Evolutionary conservation across 176 grass and related monocot species (phyloP), one percentile per base, ranked within the genome.

Genomic region (Chloris gayana): DNA sequence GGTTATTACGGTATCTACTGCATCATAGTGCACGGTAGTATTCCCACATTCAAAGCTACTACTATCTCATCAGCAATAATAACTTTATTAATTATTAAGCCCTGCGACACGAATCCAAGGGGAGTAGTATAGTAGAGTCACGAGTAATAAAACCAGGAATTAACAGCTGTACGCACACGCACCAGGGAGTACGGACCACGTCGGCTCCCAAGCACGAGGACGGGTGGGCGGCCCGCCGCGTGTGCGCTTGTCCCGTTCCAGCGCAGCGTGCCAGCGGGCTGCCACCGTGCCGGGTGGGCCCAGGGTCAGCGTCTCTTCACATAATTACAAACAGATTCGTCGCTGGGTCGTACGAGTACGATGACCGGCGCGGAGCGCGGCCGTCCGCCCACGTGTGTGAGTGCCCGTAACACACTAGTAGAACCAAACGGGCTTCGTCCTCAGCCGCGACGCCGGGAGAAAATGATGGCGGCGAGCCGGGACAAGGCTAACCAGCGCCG

Each of bases 301-400:
- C 22, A 29, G 9, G 14, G 38, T 62, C 53, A 59, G 63, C 35
- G 64, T 33, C 62, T 35, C 51, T 7, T 7, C 14, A 3, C 22
- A 54, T 6, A 54, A 37, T 37, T 37, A 37, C 35, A 37, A 37
- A 37, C 35, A 37, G 35, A 37, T 37, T 37, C 35, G 35, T 35
- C 2, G 34, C 34, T 35, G 34, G 5, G 4, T 19, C 68, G 69
- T 58, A 81, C 73, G 73, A 69, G 69, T 58, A 81, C 73, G 73
- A 69, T 35, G 63, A 24, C 47, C 26, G 4, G 71, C 31, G 6
- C 0, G 32, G 4, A 0, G 54, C 19, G 26, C 27, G 14, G 38
- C 51, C 32, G 83, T 32, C 72, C 81, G 70, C 63, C 81, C 82
- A 76, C 70, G 82, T 85, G 87, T 76, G 15, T 14, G 8, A 17